Evolutionary conservation across 225 moss, liverwort and hornwort species (phyloP), one percentile per base, ranked within the genome.

Genomic region (Marchantia paleacea): DNA sequence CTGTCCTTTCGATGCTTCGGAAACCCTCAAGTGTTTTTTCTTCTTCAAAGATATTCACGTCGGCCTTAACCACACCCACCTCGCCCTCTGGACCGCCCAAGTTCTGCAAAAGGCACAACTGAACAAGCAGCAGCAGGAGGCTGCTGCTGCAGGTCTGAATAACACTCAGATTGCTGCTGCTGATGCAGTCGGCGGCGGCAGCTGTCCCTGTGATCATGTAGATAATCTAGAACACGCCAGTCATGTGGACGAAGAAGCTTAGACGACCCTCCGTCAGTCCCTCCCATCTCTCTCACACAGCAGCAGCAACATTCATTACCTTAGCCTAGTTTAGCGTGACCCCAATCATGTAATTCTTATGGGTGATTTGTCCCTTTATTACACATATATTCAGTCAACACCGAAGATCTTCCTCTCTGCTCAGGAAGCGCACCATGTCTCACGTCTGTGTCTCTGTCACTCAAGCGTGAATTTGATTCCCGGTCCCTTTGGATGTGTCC

Each of bases 1-100:
- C 26, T 99, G 99, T 7, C 93, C 94, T 0, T 87, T 84, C 3
- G 82, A 90, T 0, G 11, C 78, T 0, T 64, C 82, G 0, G 81
- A 94, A 63, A 87, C 83, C 10, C 84, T 92, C 19, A 19, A 74
- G 15, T 99, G 99, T 52, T 77, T 99, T 0, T 22, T 89, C 0
- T 91, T 95, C 52, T 88, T 91, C 79, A 99, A 99, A 75, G 94
- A 95, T 50, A 62, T 83, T 0, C 55, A 85, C 67, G 90, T 95
- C 0, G 91, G 91, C 15, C 81, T 88, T 12, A 92, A 99, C 68
- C 90, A 84, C 9, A 90, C 92, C 0, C 82, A 92, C 50, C 68
- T 99, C 62, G 73, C 77, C 1, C 51, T 82, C 0, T 99, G 99
- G 95, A 94, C 90, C 7, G 64, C 15, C 0, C n/a, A 54, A 29